These are phyloP conservation scores for Centrapalus pauciflorus DNA, from an alignment of 129 eudicot species.

Conservation along the genomic window DNA sequence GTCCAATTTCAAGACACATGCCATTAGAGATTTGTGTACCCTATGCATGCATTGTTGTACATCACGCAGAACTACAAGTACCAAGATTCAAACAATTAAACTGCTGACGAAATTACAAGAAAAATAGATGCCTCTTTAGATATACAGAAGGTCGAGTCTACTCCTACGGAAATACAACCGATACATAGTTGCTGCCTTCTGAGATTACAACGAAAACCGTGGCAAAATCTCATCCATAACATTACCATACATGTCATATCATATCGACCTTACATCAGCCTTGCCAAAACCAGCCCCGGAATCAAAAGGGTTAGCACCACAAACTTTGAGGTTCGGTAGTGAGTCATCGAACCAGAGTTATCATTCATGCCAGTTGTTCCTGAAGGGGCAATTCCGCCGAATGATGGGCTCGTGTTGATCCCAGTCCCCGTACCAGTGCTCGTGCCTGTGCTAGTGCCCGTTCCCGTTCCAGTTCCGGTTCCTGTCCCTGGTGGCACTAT, in stretches of 20 bases:
- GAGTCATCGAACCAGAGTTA: constrained; percentile 22
- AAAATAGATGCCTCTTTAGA: constrained; percentile 13
- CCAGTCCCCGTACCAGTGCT: constrained; percentile 12
- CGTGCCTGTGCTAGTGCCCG: not conserved
- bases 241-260: not conserved
- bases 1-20: not conserved
- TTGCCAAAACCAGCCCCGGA: constrained; percentile 24
- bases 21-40: not conserved
- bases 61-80: not conserved
- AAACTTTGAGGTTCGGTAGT: constrained; percentile 11
- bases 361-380: constrained; percentile 35
- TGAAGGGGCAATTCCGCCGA: constrained; percentile 41
- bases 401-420: constrained; percentile 30
- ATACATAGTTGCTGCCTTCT: constrained; percentile 15
- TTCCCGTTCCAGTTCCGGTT: constrained; percentile 4
- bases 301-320: constrained; percentile 23
- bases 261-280: constrained; percentile 19
- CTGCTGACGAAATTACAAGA: constrained; percentile 16
- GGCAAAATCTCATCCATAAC: constrained; percentile 15
- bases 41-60: not conserved
- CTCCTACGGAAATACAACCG: constrained; percentile 26
- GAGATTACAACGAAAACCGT: constrained; percentile 22
- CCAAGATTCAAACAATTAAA: constrained; percentile 18
- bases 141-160: constrained; percentile 22
- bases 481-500: constrained; percentile 24